Percentiles rank a stretch among this genome's conserved stretches.
Conservation (phyloP, 139 green algal genomes). For the Auxenochlorella protothecoides region DNA sequence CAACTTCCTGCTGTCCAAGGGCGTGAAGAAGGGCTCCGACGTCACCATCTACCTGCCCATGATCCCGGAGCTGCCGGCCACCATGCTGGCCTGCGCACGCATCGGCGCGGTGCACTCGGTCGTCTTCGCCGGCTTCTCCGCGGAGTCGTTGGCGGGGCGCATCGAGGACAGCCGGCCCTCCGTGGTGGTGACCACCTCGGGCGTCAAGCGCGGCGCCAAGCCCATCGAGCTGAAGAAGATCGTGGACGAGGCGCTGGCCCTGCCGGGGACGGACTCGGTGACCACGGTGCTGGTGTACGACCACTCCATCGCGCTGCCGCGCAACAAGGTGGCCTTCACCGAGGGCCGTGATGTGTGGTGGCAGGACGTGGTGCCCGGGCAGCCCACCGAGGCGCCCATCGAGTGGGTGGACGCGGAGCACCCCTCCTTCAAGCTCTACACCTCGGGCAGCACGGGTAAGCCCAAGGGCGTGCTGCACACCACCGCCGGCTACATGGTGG, state of each 20-base stretch:
- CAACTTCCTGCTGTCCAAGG: conserved; percentile 77
- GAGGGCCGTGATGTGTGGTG: conserved; percentile 75
- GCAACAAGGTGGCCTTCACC: conserved; percentile 31
- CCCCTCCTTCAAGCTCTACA: conserved; percentile 95
- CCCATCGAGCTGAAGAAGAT: conserved; percentile 76
- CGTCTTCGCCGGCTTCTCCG: conserved; percentile 92
- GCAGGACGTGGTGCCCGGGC: conserved; percentile 50
- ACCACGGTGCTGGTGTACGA: conserved; percentile 62
- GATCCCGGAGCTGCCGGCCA: conserved; percentile 79
- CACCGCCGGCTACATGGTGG: conserved; percentile 81
- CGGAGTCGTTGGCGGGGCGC: conserved; percentile 66
- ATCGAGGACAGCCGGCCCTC: conserved; percentile 53
- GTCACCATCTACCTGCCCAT: conserved; percentile 97
- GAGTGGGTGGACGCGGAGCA: conserved; percentile 86
- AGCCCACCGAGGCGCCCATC: conserved; percentile 52
- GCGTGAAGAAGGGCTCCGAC: conserved; percentile 72
- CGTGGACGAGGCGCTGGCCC: conserved; percentile 53
- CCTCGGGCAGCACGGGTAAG: conserved; percentile 83
- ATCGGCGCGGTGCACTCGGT: conserved; percentile 92
- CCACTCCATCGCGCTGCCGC: conserved; percentile 47
- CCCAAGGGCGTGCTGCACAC: conserved; percentile 94
- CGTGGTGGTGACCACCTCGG: conserved; percentile 38
- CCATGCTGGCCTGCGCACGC: conserved; percentile 88
- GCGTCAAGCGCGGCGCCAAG: conserved; percentile 74
- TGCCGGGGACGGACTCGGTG: neutral